These are phyloP conservation scores for Nicotiana undulata DNA, from an alignment of 257 asterid species.

Conservation along the genomic window DNA sequence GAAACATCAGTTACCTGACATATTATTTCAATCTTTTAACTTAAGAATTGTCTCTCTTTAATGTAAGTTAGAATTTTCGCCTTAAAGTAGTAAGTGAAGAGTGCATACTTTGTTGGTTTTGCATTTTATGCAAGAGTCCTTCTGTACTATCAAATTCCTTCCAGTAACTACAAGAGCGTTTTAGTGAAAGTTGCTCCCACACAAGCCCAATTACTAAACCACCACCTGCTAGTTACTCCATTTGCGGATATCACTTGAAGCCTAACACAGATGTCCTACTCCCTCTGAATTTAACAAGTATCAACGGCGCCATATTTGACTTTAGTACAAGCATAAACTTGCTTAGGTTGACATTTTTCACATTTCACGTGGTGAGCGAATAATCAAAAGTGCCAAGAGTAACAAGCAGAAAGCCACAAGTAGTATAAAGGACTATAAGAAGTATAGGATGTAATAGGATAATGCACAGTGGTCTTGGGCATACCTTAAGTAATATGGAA, in stretches of 20 bases:
- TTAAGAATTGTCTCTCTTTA: not conserved
- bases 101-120: not conserved
- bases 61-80: not conserved
- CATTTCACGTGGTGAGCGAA: not conserved
- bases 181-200: not conserved
- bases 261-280: not conserved
- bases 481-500: conserved; percentile 86
- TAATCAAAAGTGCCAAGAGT: not conserved
- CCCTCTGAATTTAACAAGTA: not conserved
- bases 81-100: not conserved
- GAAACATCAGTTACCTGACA: not conserved
- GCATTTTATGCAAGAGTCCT: not conserved
- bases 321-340: not conserved
- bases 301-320: not conserved
- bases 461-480: not conserved
- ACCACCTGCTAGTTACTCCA: not conserved
- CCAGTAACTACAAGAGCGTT: not conserved
- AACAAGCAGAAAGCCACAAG: not conserved
- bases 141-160: not conserved
- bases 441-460: not conserved
- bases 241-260: not conserved
- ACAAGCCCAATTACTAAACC: not conserved
- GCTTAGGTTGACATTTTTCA: not conserved
- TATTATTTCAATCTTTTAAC: not conserved
- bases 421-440: not conserved